Conservation (phyloP, 2,329 filamentous ascomycete species). For the Raffaelea arxii region DNA sequence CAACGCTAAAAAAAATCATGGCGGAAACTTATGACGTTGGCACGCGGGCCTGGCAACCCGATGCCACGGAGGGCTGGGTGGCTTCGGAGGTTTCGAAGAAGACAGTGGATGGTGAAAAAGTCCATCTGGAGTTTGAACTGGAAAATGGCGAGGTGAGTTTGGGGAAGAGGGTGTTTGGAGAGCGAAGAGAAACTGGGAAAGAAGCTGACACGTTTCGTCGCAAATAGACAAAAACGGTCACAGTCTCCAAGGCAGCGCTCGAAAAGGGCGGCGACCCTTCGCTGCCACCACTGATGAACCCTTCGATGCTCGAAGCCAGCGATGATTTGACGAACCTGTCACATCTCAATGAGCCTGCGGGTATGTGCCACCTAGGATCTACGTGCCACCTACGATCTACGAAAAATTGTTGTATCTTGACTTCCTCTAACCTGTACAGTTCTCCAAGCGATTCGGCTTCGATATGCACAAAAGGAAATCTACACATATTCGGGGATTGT, state of each 20-base stretch:
- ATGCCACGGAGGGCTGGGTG: slow-evolving; percentile 92
- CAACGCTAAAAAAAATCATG: too few relatives aligned
- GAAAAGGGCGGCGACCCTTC: slow-evolving; percentile 66
- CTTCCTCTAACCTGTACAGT: slow-evolving; percentile 42
- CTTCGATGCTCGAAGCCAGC: slow-evolving; percentile 93
- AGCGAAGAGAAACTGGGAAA: slow-evolving; percentile 5
- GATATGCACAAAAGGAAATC: slow-evolving; percentile 97
- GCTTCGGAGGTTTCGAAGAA: slow-evolving; percentile 90
- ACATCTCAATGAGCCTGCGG: slow-evolving; percentile 95
- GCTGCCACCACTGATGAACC: slow-evolving; percentile 93
- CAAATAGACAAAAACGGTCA: slow-evolving; percentile 63
- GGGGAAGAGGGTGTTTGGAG: not conserved
- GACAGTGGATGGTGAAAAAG: slow-evolving; percentile 73
- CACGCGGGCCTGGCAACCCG: slow-evolving; percentile 96
- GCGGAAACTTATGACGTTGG: slow-evolving; percentile 93
- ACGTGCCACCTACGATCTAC: not conserved
- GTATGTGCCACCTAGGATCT: slow-evolving; percentile 37
- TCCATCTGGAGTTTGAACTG: slow-evolving; percentile 76
- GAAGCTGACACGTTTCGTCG: not conserved
- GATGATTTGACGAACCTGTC: slow-evolving; percentile 96
- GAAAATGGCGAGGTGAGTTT: slow-evolving; percentile 78
- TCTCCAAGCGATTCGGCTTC: slow-evolving; percentile 90
- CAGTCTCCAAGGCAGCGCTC: slow-evolving; percentile 67
- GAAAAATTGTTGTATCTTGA: slow-evolving; percentile 11
- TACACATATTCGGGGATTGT: slow-evolving; percentile 99